A percentile compares a stretch with the other conserved stretches of the same genome.
Conservation (phyloP, 2,329 filamentous ascomycete genomes). For the Colletotrichum graminicola region DNA sequence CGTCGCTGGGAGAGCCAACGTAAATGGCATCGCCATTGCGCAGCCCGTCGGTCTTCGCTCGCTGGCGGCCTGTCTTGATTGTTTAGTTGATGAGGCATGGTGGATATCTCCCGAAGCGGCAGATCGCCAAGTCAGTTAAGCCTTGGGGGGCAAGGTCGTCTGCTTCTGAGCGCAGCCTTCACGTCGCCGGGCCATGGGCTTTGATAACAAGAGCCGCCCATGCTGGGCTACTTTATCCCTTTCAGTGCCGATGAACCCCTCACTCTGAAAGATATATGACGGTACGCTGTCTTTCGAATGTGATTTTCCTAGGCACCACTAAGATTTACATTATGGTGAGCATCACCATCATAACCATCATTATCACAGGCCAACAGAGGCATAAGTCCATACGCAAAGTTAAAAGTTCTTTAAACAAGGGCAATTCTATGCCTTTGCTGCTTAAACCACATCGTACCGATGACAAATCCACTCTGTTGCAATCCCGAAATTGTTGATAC, state of each 20-base stretch:
- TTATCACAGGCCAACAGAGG: not conserved
- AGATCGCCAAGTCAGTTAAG: conserved; percentile 36
- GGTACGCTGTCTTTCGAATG: no score
- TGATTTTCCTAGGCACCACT: no score
- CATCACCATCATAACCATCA: no score
- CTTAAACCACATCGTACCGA: not conserved
- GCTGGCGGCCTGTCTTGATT: not conserved
- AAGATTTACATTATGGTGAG: no score
- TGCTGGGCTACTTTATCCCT: not conserved
- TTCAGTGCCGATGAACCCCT: no score
- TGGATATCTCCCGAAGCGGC: conserved; percentile 11
- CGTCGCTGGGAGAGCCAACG: conserved; percentile 17
- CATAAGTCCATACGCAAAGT: not conserved
- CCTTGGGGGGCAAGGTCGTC: conserved; percentile 10
- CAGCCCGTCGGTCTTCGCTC: conserved; percentile 8
- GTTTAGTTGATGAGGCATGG: conserved; percentile 26
- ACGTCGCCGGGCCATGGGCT: not conserved
- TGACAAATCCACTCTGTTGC: not conserved
- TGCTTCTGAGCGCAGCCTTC: conserved; percentile 8
- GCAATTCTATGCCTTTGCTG: not conserved
- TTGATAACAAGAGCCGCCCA: conserved; percentile 21
- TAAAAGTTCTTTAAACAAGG: not conserved
- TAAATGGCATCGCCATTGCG: conserved; percentile 22
- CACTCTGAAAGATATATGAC: no score
- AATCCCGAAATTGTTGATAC: no score